phyloP scores from a whole-genome alignment of 2,329 filamentous ascomycete genomes.

The Apiospora malaysiana region DNA sequence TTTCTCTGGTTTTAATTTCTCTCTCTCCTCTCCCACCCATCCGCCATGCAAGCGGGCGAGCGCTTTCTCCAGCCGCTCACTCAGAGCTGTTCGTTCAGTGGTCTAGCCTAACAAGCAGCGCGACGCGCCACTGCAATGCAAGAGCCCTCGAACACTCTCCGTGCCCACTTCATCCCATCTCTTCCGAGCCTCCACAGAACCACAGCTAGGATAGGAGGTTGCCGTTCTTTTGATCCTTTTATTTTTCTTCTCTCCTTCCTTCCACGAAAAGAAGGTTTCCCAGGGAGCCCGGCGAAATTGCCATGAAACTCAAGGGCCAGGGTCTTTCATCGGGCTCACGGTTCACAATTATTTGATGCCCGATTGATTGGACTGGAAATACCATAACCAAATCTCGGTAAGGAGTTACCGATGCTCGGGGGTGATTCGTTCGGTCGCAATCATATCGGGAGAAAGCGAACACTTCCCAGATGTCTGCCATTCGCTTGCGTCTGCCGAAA shows the following conservation, averaged over 20 bases:
- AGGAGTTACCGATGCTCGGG: neutral
- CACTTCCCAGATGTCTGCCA: neutral
- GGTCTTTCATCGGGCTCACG: neutral
- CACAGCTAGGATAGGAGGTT: constrained; percentile 12
- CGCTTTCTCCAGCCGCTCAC: neutral
- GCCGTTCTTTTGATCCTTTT: neutral
- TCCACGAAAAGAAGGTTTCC: constrained; percentile 11
- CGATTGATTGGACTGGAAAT: constrained; percentile 1
- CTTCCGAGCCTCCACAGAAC: constrained; percentile 6
- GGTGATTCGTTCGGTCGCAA: neutral
- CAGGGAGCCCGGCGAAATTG: constrained; percentile 11
- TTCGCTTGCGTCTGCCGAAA: constrained; percentile 4
- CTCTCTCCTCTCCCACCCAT: neutral
- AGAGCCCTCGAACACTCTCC: constrained; percentile 3
- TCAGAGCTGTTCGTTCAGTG: neutral
- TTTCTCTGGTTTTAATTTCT: neutral
- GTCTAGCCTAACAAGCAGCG: constrained; percentile 12
- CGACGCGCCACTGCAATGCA: constrained; percentile 12
- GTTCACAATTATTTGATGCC: neutral
- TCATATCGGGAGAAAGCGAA: neutral
- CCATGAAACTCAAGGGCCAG: constrained; percentile 14
- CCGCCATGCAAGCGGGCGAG: constrained; percentile 6
- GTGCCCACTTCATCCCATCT: constrained; percentile 16
- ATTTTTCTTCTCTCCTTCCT: neutral
- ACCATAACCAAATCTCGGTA: constrained; percentile 9